Percentiles rank a stretch among this genome's conserved stretches.
Evolutionary conservation across 2,329 filamentous ascomycete species (phyloP).

Genomic region (Botryotinia convoluta): DNA sequence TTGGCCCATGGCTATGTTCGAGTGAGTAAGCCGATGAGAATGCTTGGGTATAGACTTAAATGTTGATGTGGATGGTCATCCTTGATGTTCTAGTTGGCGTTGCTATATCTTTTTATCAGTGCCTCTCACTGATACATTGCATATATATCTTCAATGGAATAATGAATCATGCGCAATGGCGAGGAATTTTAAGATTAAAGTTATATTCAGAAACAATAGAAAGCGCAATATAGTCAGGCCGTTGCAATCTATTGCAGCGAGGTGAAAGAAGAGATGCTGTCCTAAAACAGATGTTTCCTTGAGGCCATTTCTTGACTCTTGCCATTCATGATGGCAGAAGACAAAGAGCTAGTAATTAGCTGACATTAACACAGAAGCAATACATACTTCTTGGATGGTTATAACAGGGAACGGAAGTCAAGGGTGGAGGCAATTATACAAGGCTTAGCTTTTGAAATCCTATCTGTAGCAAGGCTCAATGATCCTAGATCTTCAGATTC

Average conservation of each 20-base stretch:
- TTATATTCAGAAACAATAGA: no score
- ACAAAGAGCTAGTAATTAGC: background rate
- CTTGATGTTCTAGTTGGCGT: background rate
- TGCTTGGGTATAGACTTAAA: background rate
- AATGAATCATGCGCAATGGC: background rate
- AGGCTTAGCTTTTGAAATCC: background rate
- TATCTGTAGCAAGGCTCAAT: no score
- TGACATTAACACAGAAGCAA: background rate
- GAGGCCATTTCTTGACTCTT: background rate
- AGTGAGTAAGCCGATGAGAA: background rate
- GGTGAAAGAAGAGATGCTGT: background rate
- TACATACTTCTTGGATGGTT: background rate
- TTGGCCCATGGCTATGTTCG: background rate
- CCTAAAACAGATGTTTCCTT: background rate
- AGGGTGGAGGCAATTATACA: background rate
- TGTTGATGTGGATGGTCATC: background rate
- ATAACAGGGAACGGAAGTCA: background rate
- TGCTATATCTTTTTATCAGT: background rate
- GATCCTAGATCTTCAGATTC: background rate
- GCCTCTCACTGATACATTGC: background rate
- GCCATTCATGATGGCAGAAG: background rate
- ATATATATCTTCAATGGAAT: background rate
- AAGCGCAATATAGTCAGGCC: fast-evolving
- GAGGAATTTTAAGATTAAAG: background rate
- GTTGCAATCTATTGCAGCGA: no score